phyloP scores from a whole-genome alignment of 495 filamentous ascomycete species.

The Clohesyomyces aquaticus region DNA sequence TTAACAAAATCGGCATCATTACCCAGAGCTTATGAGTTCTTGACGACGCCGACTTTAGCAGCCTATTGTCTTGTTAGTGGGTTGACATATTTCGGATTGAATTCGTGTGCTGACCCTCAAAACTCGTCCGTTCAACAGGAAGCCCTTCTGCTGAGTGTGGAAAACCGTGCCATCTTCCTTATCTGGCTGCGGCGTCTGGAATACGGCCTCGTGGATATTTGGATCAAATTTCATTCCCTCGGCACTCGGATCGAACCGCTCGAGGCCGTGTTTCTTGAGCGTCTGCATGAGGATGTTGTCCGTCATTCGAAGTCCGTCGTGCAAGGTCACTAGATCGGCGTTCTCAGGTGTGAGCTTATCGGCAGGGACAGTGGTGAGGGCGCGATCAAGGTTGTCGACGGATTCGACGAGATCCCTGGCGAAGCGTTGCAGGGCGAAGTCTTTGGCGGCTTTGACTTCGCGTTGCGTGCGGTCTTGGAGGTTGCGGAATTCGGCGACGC shows the following conservation, averaged over 20 bases:
- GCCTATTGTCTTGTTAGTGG: slow-evolving; percentile 54
- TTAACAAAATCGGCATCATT: background rate
- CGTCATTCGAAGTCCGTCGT: slow-evolving; percentile 92
- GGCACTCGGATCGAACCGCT: slow-evolving; percentile 78
- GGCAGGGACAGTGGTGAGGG: slow-evolving; percentile 74
- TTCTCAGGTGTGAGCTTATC: slow-evolving; percentile 64
- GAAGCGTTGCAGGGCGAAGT: slow-evolving; percentile 94
- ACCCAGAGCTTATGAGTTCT: slow-evolving; percentile 56
- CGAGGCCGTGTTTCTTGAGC: slow-evolving; percentile 89
- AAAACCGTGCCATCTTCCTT: slow-evolving; percentile 92
- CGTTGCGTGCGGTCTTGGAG: slow-evolving; percentile 92
- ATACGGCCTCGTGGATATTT: slow-evolving; percentile 93
- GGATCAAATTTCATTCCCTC: slow-evolving; percentile 80
- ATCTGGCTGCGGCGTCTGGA: slow-evolving; percentile 79
- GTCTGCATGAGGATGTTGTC: slow-evolving; percentile 85
- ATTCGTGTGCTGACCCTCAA: slow-evolving; percentile 63
- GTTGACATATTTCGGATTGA: slow-evolving; percentile 1
- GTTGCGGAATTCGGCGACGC: slow-evolving; percentile 94
- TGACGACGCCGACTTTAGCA: slow-evolving; percentile 93
- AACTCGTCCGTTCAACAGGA: slow-evolving; percentile 84
- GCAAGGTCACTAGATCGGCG: slow-evolving; percentile 76
- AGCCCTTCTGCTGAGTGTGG: slow-evolving; percentile 93
- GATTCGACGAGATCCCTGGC: slow-evolving; percentile 90
- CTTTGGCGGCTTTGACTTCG: slow-evolving; percentile 78
- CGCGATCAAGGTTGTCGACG: slow-evolving; percentile 96